A percentile compares a stretch with the other conserved stretches of the same genome.
Evolutionary conservation across 1,284 basidiomycete genomes (phyloP).

Genomic region (Puccinia brachypodii): DNA sequence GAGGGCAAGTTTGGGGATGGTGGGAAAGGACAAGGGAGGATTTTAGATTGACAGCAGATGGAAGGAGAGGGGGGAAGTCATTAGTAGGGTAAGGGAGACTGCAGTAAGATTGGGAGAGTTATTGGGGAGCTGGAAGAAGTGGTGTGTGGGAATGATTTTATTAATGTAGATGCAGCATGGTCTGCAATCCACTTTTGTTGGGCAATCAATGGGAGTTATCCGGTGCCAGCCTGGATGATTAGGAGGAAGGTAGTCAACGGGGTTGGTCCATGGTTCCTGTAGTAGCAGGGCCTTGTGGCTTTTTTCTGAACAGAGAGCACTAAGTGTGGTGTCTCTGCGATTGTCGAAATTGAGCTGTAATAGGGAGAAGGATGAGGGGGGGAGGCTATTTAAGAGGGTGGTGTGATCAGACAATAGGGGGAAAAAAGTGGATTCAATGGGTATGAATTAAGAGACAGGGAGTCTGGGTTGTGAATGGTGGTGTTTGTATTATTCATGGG

Average conservation of each 20-base stretch:
- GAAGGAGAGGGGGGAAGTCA: background rate
- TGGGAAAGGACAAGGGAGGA: background rate
- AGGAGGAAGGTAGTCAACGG: background rate
- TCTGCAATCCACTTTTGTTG: background rate
- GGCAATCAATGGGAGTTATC: background rate
- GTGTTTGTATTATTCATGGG: background rate
- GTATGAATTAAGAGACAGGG: background rate
- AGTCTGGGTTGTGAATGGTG: background rate
- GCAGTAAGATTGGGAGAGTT: background rate
- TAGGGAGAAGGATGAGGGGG: background rate
- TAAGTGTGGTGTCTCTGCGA: constrained; percentile 13
- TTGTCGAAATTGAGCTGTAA: constrained; percentile 17
- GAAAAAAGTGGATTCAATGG: background rate
- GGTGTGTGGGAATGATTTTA: background rate
- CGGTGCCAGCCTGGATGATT: background rate
- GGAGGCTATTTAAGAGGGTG: background rate
- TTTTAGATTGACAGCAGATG: background rate
- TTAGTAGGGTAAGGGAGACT: background rate
- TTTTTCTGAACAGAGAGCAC: background rate
- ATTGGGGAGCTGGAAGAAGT: background rate
- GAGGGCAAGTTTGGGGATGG: background rate
- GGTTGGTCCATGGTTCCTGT: constrained; percentile 12
- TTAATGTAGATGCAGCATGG: constrained; percentile 18
- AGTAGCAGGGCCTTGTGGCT: background rate
- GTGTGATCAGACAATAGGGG: background rate